Evolutionary conservation across 768 basidiomycete genomes (phyloP), one percentile per base, ranked within the genome.

Genomic region (Suillus sp.): DNA sequence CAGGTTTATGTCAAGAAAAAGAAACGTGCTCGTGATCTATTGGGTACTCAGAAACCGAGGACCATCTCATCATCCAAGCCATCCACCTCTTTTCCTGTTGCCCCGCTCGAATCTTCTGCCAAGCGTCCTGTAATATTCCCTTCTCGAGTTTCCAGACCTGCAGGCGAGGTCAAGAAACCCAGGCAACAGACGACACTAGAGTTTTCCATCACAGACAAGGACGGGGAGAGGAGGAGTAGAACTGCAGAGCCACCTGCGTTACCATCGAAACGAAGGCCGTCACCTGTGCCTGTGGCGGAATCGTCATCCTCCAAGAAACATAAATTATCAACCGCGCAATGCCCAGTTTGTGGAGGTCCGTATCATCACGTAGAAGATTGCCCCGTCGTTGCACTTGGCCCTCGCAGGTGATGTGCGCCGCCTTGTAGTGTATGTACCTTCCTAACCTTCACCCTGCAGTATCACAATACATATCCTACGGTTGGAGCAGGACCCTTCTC

Each of bases 351-450:
- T 48, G 67, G 65, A 34, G 65, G 74, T 4, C 75, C 81, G 45
- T 71, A 74, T 45, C 87, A 88, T 71, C 64, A 78, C 25, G 65
- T 84, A 11, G 80, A 83, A 69, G 78, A 81, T 32, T 93, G 91
- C 69, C 83, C 87, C 18, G 69, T 84, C 27, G 80, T 88, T 3
- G 64, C 64, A 7, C 77, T 78, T 59, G 90, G 89, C 2, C 76
- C 84, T 1, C 74, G 78, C 61, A 88, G 84, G 90, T 89, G 37
- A 57, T 37, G 66, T 51, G 69, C 61, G n/a, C 42, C 63, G 53
- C 62, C 45, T 34, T 45, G 34, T 20, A 60, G 40, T 55, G 16
- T 40, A 25, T 35, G 25, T 45, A 13, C 9, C 3, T 22, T 25
- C 14, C 60, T 64, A 70, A 67, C 64, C 59, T 64, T 30, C 48